Evolutionary conservation across 352 stramenopile genomes (phyloP).

Genomic region (Phytophthora podocarpi): DNA sequence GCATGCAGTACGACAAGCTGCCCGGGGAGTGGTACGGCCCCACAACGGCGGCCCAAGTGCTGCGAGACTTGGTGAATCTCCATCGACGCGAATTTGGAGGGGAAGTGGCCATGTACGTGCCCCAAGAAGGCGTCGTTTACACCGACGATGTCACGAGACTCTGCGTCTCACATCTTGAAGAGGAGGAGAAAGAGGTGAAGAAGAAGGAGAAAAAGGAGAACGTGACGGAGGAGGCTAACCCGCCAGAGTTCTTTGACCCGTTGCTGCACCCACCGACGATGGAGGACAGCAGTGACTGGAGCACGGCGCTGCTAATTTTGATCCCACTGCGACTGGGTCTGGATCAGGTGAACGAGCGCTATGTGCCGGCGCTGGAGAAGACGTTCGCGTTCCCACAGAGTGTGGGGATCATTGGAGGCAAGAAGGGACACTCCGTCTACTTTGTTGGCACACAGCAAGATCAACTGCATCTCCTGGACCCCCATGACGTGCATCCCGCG

Average conservation of each 20-base stretch:
- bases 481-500: conserved; percentile 76
- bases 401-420: conserved; percentile 94
- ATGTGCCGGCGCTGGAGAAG: conserved; percentile 75
- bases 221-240: background rate
- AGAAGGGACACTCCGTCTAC: conserved; percentile 94
- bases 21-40: conserved; percentile 94
- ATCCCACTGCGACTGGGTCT: conserved; percentile 93
- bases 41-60: conserved; percentile 87
- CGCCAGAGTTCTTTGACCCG: conserved; percentile 79
- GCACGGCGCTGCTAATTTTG: conserved; percentile 89
- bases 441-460: conserved; percentile 93
- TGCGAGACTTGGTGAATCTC: conserved; percentile 86
- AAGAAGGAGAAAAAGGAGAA: background rate
- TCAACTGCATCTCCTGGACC: conserved; percentile 84
- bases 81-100: conserved; percentile 58
- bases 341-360: conserved; percentile 83
- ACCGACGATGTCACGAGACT: conserved; percentile 75
- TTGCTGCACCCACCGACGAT: conserved; percentile 73
- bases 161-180: conserved; percentile 64
- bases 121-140: conserved; percentile 85
- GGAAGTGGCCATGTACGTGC: conserved; percentile 75
- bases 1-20: conserved; percentile 91
- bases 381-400: conserved; percentile 93
- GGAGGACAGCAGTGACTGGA: conserved; percentile 70
- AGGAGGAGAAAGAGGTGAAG: conserved; percentile 25